phyloP scores from a whole-genome alignment of 768 basidiomycete species.

The Tricholoma sp. region DNA sequence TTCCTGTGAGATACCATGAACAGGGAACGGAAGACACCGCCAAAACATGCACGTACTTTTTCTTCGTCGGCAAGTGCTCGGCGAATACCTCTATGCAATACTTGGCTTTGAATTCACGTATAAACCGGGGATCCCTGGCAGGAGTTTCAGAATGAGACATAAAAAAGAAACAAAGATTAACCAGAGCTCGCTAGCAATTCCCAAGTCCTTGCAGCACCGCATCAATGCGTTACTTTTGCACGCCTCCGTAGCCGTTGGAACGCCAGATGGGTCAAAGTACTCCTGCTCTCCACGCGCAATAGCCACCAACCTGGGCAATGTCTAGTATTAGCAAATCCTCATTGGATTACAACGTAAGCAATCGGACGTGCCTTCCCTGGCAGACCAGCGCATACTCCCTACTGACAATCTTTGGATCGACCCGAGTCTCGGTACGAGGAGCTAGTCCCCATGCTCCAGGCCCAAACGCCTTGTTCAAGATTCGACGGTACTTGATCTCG shows the following conservation, averaged over 20 bases:
- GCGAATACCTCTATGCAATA: constrained; percentile 82
- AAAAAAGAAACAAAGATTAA: constrained; percentile 26
- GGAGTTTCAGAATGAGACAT: background rate
- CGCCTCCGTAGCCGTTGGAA: constrained; percentile 91
- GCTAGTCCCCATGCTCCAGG: constrained; percentile 98
- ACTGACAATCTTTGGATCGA: constrained; percentile 82
- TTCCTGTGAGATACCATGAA: constrained; percentile 45
- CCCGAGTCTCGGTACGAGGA: constrained; percentile 87
- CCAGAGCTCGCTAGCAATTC: constrained; percentile 96
- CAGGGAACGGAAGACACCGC: background rate
- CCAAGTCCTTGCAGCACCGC: constrained; percentile 96
- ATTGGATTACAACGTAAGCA: background rate
- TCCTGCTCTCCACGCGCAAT: constrained; percentile 95
- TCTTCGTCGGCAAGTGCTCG: constrained; percentile 81
- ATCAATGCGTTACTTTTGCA: constrained; percentile 97
- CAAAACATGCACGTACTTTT: constrained; percentile 62
- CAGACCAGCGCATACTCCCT: constrained; percentile 94
- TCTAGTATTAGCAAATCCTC: background rate
- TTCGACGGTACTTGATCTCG: constrained; percentile 93
- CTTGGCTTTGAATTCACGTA: constrained; percentile 85
- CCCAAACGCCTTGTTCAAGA: constrained; percentile 90
- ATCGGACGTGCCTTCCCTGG: constrained; percentile 66
- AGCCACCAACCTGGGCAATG: constrained; percentile 63
- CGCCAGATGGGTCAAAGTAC: constrained; percentile 87
- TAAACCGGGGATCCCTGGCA: constrained; percentile 89